Evolutionary conservation across 495 filamentous ascomycete species (phyloP).

Genomic region (Aspergillus campestris): DNA sequence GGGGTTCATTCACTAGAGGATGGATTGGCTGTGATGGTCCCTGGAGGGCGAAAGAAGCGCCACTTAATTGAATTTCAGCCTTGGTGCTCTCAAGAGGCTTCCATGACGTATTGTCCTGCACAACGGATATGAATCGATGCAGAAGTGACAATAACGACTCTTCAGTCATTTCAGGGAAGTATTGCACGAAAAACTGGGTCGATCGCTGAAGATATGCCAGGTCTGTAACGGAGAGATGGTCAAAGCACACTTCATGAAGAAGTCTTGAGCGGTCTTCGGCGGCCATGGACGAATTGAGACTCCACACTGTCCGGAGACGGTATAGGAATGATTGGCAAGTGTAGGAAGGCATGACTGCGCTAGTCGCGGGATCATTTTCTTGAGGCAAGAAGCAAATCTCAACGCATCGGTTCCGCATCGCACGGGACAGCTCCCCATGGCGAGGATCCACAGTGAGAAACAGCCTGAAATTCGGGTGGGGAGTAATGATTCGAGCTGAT

Average conservation of each 20-base stretch:
- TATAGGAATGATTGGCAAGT: slow-evolving; percentile 43
- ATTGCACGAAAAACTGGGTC: slow-evolving; percentile 11
- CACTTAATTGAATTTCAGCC: slow-evolving; percentile 19
- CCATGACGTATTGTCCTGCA: slow-evolving; percentile 34
- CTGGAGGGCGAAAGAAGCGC: slow-evolving; percentile 20
- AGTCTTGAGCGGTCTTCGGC: slow-evolving; percentile 13
- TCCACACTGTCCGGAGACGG: slow-evolving; percentile 40
- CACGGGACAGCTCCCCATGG: slow-evolving; percentile 88
- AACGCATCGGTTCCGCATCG: slow-evolving; percentile 91
- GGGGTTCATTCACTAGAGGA: slow-evolving; percentile 36
- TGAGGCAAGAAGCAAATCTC: slow-evolving; percentile 66
- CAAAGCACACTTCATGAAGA: slow-evolving; percentile 34
- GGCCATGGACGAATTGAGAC: slow-evolving; percentile 15
- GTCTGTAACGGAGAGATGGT: slow-evolving; percentile 49
- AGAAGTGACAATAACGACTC: slow-evolving; percentile 15
- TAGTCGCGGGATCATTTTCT: slow-evolving; percentile 14
- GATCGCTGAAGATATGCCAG: slow-evolving; percentile 36
- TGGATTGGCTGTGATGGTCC: slow-evolving; percentile 33
- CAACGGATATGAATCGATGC: slow-evolving; percentile 23
- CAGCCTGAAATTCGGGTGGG: slow-evolving; percentile 81
- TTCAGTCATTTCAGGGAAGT: slow-evolving; percentile 10
- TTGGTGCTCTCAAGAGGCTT: slow-evolving; percentile 21
- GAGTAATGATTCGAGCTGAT: slow-evolving; percentile 66
- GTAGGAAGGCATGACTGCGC: slow-evolving; percentile 25
- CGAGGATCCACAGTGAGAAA: slow-evolving; percentile 92